Evolutionary conservation across 108 stramenopile genomes (phyloP), one percentile per base, ranked within the genome.

Genomic region (Epipyxis sp.): DNA sequence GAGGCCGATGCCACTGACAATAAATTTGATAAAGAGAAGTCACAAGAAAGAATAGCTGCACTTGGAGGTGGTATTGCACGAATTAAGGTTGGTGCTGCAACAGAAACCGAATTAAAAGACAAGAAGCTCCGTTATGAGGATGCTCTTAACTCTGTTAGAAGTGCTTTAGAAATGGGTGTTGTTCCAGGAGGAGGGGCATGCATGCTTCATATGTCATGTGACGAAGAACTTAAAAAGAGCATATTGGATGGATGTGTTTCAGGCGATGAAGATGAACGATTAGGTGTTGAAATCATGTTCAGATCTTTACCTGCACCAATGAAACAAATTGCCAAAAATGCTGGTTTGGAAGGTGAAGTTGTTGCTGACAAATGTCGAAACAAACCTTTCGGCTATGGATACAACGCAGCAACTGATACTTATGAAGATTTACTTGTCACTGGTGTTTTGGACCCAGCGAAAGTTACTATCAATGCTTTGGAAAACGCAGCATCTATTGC

Each of bases 51-150:
- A 44, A 90, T 97, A 59, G 94, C 96, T 37, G 91, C 96, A 16
- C 89, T 97, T 30, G 96, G 96, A 0, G 96, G 96, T 42, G 96
- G 96, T 44, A 95, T 95, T 80, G 94, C 94, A 44, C 87, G 94
- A 32, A 97, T 97, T 84, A 97, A 97, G 91, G 92, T 97, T 43
- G 96, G 96, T 46, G 96, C 96, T 16, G 96, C 96, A 27, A 97
- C 96, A 29, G 96, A 97, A 87, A 97, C 96, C 13, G 96, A 97
- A 82, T 83, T 97, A 57, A 97, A 95, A 92, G 96, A 97, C 83
- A 97, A 97, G 90, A 95, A 95, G 87, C 91, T 97, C 37, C 89
- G 96, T 44, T 95, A 95, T 83, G 96, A 95, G 77, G 96, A 94
- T 88, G 96, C 96, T 44, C 80, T 97, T 42, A 97, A 97, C 87